phyloP scores from a whole-genome alignment of 1,284 basidiomycete genomes.

The Bjerkandera adusta region DNA sequence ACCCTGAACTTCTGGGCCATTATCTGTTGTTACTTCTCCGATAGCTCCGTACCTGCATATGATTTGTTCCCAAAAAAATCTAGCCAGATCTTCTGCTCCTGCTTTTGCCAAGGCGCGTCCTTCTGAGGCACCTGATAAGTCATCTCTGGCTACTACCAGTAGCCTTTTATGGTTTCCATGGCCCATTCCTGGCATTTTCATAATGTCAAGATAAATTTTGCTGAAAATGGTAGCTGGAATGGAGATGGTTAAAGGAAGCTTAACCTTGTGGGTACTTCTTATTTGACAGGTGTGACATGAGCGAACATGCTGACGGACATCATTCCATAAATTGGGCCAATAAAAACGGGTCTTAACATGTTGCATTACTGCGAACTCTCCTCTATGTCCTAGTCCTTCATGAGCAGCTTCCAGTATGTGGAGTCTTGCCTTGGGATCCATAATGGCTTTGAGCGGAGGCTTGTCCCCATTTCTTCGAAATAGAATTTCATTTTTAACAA shows the following conservation, averaged over 20 bases:
- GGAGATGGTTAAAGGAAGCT: conserved; percentile 33
- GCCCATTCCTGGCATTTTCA: too few species aligned
- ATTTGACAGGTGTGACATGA: conserved; percentile 39
- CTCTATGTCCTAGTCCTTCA: conserved; percentile 23
- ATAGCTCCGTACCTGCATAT: conserved; percentile 23
- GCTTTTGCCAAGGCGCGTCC: conserved; percentile 15
- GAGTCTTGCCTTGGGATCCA: conserved; percentile 1
- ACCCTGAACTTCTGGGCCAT: conserved; percentile 28
- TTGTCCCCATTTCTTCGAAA: conserved; percentile 4
- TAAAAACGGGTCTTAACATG: conserved; percentile 20
- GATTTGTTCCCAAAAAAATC: conserved; percentile 26
- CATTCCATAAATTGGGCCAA: conserved; percentile 21
- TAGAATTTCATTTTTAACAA: conserved; percentile 4
- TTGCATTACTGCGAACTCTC: conserved; percentile 17
- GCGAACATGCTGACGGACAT: conserved; percentile 21
- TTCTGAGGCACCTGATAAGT: conserved; percentile 20
- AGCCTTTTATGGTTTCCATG: too few species aligned
- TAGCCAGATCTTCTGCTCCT: conserved; percentile 13
- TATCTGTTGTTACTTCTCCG: conserved; percentile 26
- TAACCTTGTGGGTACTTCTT: conserved; percentile 19
- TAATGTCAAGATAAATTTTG: conserved; percentile 34
- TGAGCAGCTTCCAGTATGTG: conserved; percentile 14
- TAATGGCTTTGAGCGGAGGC: conserved; percentile 18
- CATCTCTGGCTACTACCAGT: conserved; percentile 19
- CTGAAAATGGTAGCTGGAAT: conserved; percentile 30